A percentile compares a stretch with the other conserved stretches of the same genome.
Conservation (phyloP, 2,329 filamentous ascomycete genomes). For the Colletotrichum musae region DNA sequence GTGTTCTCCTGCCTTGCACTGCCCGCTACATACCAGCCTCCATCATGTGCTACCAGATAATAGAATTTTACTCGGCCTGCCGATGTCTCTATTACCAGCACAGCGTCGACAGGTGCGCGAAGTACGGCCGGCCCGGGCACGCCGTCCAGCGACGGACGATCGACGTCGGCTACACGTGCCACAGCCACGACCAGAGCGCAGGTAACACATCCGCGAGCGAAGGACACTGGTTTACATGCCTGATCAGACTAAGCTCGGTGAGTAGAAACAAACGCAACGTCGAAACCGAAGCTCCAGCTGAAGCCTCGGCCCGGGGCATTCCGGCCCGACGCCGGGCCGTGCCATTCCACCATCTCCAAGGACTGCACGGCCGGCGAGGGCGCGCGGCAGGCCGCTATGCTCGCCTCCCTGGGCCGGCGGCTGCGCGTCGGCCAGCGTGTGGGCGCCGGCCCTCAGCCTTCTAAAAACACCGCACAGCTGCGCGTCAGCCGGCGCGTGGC, state of each 20-base stretch:
- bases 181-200: neutral
- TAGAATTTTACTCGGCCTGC: neutral
- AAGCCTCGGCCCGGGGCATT: neutral
- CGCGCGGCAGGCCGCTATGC: neutral
- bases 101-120: neutral
- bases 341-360: neutral
- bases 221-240: no score
- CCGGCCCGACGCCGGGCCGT: no score
- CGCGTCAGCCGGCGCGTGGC: no score
- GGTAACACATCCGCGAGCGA: no score
- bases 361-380: neutral
- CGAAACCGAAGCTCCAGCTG: neutral
- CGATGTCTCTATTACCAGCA: neutral
- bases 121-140: neutral
- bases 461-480: no score
- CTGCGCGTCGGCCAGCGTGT: no score
- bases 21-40: no score
- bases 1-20: no score
- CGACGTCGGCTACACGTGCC: neutral
- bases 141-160: neutral
- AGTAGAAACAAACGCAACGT: no score
- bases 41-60: no score
- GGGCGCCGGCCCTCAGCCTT: no score
- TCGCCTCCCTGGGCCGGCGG: neutral
- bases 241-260: no score